Evolutionary conservation across 129 eudicot genomes (phyloP), one percentile per base, ranked within the genome.

Genomic region (Flaveria linearis): DNA sequence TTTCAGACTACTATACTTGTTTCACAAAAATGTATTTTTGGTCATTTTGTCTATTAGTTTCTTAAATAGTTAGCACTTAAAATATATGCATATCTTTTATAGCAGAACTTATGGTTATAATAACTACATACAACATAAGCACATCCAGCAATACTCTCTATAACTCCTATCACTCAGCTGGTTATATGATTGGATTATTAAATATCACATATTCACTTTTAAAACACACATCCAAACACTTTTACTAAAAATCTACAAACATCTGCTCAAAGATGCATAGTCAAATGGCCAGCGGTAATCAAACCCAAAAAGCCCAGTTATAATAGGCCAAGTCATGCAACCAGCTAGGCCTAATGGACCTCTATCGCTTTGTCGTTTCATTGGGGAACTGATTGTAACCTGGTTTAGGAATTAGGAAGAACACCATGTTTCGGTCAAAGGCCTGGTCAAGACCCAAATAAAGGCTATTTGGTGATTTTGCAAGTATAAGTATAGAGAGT

Each of bases 151-250:
- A 23, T 25, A 23, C 11, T 23, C 26, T 11, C 41, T 60, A 60
- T 36, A 60, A 60, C 9, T 16, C 16, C 9, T 60, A 13, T 52
- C 28, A 11, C 26, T 12, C 30, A 69, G 18, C 60, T 69, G 60
- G 26, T 49, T 49, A 22, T 47, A 28, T 11, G 51, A 72, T 41
- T 1, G 26, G 22, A 33, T 8, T 17, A 33, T 45, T n/a, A 2
- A 39, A 11, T 9, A 13, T 20, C 67, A 17, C 36, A 69, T 69
- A 69, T 22, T 69, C 39, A 10, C 58, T 56, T 55, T 23, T 47
- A n/a, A 18, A 72, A 72, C 14, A 14, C 76, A 53, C 42, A 17
- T 73, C 55, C 22, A 55, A 42, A 73, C 42, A 73, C 68, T 15
- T 56, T 66, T 68, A 25, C 56, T 53, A 39, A 36, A 13, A 66